Base-by-base conservation (phyloP, 192 early-diverging fungal species). In the Entrophospora sp. region DNA sequence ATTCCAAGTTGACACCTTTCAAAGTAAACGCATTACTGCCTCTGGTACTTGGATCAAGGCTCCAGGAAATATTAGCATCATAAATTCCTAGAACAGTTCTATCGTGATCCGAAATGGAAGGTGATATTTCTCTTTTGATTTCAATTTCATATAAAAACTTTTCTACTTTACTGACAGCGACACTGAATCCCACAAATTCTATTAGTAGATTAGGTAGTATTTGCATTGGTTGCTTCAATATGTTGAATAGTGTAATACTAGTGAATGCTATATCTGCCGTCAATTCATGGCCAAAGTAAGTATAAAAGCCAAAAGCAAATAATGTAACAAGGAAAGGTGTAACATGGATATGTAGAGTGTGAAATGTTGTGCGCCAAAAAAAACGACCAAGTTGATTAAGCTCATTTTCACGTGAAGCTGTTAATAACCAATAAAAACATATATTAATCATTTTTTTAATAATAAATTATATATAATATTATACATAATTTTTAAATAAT, bases 211-310 rank as follows among this genome's bases (percentile, higher is more conserved):
- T 64, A 22, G 75, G 75, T 2, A 83, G 43, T 20, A 73, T 66
- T 53, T 76, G 79, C 10, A 83, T 53, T 1, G 82, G 72, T 14
- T 63, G 67, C 8, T 78, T 72, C 25, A 83, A 68, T 35, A 74
- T 70, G 5, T 81, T 75, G 35, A 89, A 88, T 35, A 91, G 76
- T 0, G 81, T 76, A 36, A 89, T 82, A 4, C 86, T 71, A 0
- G 88, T 84, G 66, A 91, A 91, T 20, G 84, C 86, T 0, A 85
- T 72, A 18, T 81, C 64, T 7, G 87, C 75, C 0, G 88, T 86
- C 32, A 91, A 71, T 8, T 73, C 59, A 61, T 85, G 72, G 22
- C 81, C 75, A 56, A 82, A 80, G 22, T 78, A 72, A 0, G 84
- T 80, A 56, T 81, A 90, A 6, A 78, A 69, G 8, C 75, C 77